Evolutionary conservation across 139 green algal genomes (phyloP).

Genomic region (Zygnema cylindricum): DNA sequence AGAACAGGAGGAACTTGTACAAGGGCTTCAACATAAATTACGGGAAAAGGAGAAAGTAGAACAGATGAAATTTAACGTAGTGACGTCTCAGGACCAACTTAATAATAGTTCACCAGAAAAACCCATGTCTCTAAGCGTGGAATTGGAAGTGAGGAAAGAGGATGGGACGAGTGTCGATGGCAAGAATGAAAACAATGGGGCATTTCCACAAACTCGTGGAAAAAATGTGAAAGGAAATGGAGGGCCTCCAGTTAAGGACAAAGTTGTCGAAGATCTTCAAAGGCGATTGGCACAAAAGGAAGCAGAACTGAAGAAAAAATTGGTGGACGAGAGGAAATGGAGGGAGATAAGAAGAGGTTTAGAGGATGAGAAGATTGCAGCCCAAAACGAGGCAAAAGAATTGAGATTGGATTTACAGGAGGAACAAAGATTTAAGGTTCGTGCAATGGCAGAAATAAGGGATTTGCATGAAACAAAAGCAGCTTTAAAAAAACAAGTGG

Average conservation of each 20-base stretch:
- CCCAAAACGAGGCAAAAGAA: neutral
- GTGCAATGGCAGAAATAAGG: neutral
- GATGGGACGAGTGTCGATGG: neutral
- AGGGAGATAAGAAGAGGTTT: neutral
- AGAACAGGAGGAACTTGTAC: neutral
- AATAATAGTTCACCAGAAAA: neutral
- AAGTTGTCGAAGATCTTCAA: neutral
- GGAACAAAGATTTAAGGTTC: neutral
- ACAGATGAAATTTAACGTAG: neutral
- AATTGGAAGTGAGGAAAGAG: too few relatives aligned
- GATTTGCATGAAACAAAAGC: neutral
- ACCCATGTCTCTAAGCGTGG: too few relatives aligned
- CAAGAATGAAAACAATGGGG: too few relatives aligned
- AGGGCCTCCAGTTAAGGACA: neutral
- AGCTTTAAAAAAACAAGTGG: neutral
- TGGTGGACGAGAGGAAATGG: neutral
- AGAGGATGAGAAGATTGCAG: neutral
- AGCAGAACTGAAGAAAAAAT: neutral
- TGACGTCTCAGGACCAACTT: neutral
- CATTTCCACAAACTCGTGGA: neutral
- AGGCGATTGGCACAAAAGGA: neutral
- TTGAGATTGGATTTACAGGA: neutral
- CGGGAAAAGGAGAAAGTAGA: neutral
- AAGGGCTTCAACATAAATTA: neutral
- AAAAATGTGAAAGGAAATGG: neutral